phyloP scores from a whole-genome alignment of 169 alveolate species.

The Cystoisospora suis region DNA sequence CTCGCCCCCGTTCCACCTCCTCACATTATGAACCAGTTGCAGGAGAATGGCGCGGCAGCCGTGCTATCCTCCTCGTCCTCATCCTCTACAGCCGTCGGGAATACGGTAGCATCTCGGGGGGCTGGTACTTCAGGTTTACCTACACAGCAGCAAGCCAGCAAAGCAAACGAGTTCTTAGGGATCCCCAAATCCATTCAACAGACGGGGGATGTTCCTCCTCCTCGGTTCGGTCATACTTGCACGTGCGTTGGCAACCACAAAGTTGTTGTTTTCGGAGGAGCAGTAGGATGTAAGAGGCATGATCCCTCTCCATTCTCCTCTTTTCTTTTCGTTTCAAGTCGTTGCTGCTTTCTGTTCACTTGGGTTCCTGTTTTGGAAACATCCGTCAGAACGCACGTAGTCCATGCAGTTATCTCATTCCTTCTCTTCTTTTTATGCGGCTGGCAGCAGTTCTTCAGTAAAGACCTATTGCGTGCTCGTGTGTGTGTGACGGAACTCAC shows the following conservation, averaged over 20 bases:
- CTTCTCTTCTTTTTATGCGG: too few relatives aligned
- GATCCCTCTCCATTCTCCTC: background rate
- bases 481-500: too few relatives aligned
- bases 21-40: background rate
- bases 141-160: background rate
- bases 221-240: constrained; percentile 8
- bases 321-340: too few relatives aligned
- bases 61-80: background rate
- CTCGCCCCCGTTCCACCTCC: background rate
- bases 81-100: background rate
- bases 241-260: background rate
- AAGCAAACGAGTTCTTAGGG: background rate
- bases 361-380: too few relatives aligned
- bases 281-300: background rate
- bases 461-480: too few relatives aligned
- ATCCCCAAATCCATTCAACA: constrained; percentile 6
- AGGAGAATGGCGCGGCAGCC: constrained; percentile 6
- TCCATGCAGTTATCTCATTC: too few relatives aligned
- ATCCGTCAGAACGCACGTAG: too few relatives aligned
- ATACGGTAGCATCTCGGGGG: background rate
- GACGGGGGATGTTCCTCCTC: constrained; percentile 19
- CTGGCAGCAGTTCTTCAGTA: too few relatives aligned
- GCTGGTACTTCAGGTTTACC: background rate
- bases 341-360: too few relatives aligned
- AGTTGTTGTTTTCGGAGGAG: constrained; percentile 27